Evolutionary conservation across 2,329 filamentous ascomycete species (phyloP).

Genomic region (Botryotinia calthae): DNA sequence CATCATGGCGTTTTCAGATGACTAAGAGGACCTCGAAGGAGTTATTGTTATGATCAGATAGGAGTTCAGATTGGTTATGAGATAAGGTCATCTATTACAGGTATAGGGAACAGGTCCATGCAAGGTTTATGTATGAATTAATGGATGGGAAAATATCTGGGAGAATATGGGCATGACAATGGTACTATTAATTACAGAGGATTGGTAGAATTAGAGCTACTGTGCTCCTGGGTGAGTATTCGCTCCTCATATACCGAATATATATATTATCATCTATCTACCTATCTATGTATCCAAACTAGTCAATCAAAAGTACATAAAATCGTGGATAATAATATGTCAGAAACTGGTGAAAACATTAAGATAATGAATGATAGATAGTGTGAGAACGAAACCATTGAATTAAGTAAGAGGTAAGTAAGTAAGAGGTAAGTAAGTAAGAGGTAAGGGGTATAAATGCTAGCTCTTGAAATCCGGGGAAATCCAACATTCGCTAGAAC

Average conservation of each 20-base stretch:
- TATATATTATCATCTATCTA: background rate
- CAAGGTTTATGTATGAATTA: conserved; percentile 8
- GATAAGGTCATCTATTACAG: background rate
- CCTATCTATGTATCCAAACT: background rate
- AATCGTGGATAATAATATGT: background rate
- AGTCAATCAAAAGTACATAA: background rate
- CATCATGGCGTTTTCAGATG: background rate
- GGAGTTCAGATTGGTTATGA: conserved; percentile 1
- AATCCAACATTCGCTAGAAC: conserved; percentile 5
- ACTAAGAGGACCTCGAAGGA: background rate
- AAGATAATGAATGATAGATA: background rate
- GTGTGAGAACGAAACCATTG: background rate
- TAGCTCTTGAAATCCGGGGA: background rate
- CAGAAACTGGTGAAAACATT: background rate
- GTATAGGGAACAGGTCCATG: background rate
- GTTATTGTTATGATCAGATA: background rate
- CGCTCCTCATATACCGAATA: background rate
- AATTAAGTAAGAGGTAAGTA: background rate
- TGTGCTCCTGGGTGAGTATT: background rate
- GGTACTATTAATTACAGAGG: background rate
- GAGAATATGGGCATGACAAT: background rate
- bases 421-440: background rate
- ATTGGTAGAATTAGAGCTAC: background rate
- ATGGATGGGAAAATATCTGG: background rate
- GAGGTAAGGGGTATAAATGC: background rate